Evolutionary conservation across 1,284 basidiomycete genomes (phyloP), one percentile per base, ranked within the genome.

Genomic region (Retiboletus flavoniger): DNA sequence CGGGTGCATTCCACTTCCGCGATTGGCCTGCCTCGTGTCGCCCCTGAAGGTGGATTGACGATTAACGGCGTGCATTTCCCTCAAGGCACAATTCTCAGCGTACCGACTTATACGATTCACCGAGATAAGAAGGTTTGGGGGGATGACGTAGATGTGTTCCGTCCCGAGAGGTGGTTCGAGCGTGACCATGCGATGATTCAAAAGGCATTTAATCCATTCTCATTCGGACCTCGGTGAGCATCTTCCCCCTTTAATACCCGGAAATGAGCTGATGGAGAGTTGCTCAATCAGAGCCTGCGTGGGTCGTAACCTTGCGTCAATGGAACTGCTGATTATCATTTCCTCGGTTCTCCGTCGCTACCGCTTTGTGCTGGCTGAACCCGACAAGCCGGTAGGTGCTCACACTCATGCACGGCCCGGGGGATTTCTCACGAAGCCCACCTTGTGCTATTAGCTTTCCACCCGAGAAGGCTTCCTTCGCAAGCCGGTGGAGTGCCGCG

Each of bases 111-210:
- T 70, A 85, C 89, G 11, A 84, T 93, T 47, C 91, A 95, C 67
- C 84, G 89, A 45, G 82, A 91, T 65, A 64, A 70, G 49, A 66
- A 63, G 1, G 77, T 87, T 5, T 95, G 91, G 89, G 92, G 93
- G 14, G 78, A 81, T 4, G 92, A 95, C 63, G 76, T 79, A n/a
- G 85, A 90, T 24, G 78, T 66, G n/a, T 93, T 80, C 74, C 73
- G 89, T 35, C 90, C 89, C 0, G 91, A 93, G 64, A 77, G 92
- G 21, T 94, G 90, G 89, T 82, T 92, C 56, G 89, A 91, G 63
- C 71, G 76, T 39, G 83, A 86, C 60, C 70, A 76, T 57, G 76
- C 75, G 21, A 72, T 71, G 16, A 81, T 90, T 26, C 82, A 87
- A 64, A 85, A 80, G 70, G 78, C 83, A 1, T 91, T 91, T 67